phyloP scores from a whole-genome alignment of 2,329 filamentous ascomycete species.

The Ceratocystis albifundus region DNA sequence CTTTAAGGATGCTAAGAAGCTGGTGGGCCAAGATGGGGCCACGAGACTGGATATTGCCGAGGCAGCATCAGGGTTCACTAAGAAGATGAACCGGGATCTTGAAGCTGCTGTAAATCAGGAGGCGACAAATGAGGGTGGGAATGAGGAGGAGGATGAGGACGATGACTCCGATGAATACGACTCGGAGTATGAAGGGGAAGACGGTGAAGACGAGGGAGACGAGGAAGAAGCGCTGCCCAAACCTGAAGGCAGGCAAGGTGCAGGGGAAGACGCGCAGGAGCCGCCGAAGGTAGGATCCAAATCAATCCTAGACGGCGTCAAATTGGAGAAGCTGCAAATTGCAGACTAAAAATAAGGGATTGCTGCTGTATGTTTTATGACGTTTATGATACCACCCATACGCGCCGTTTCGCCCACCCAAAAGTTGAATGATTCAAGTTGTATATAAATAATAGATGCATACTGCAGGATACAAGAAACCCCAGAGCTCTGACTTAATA shows the following conservation, averaged over 20 bases:
- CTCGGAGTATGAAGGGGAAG: slow-evolving; percentile 27
- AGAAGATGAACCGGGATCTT: slow-evolving; percentile 90
- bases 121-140: slow-evolving; percentile 33
- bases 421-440: slow-evolving; percentile 17
- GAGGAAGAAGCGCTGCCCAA: slow-evolving; percentile 25
- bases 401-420: not conserved
- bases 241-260: slow-evolving; percentile 23
- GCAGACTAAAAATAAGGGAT: slow-evolving; percentile 21
- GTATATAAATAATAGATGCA: slow-evolving; percentile 29
- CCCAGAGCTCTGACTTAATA: too few species aligned
- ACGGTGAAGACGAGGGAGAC: slow-evolving; percentile 28
- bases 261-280: slow-evolving; percentile 21
- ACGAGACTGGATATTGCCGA: slow-evolving; percentile 75
- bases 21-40: slow-evolving; percentile 50
- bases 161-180: slow-evolving; percentile 29
- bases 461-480: not conserved
- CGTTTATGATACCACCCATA: slow-evolving; percentile 26
- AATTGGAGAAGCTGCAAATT: slow-evolving; percentile 25
- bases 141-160: slow-evolving; percentile 30
- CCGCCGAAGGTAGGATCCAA: slow-evolving; percentile 14
- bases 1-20: slow-evolving; percentile 72
- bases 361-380: slow-evolving; percentile 13
- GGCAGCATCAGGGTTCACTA: slow-evolving; percentile 87
- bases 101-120: slow-evolving; percentile 80
- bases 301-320: slow-evolving; percentile 24